These are phyloP conservation scores for Dalbergia oliveri DNA, from an alignment of 306 rosid species.

Conservation along the genomic window DNA sequence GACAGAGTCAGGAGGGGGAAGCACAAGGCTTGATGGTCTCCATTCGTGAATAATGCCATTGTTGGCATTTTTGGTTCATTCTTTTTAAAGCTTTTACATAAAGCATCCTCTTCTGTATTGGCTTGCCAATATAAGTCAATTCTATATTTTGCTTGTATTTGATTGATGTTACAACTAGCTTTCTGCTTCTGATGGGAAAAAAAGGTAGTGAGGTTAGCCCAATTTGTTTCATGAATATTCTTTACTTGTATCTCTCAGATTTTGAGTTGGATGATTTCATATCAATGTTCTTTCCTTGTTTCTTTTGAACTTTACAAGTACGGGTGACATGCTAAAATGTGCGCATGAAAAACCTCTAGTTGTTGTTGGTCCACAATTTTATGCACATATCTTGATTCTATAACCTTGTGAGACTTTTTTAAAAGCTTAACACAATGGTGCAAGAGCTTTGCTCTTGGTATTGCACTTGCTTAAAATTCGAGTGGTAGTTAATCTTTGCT, in stretches of 20 bases:
- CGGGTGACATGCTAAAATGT: background rate
- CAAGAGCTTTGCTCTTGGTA: constrained; percentile 6
- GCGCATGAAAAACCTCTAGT: background rate
- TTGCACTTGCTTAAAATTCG: background rate
- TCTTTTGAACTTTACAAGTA: constrained; percentile 24
- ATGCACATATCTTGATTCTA: background rate
- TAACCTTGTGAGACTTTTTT: background rate
- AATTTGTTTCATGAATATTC: constrained; percentile 40
- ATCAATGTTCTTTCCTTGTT: constrained; percentile 10
- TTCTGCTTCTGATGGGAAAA: constrained; percentile 34
- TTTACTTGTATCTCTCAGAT: constrained; percentile 47
- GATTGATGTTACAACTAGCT: constrained; percentile 18
- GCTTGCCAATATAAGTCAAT: constrained; percentile 42
- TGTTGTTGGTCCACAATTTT: background rate
- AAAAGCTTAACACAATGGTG: background rate
- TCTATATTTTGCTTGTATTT: constrained; percentile 34
- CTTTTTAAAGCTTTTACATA: constrained; percentile 42
- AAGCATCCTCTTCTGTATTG: constrained; percentile 41
- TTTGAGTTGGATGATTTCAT: constrained; percentile 30
- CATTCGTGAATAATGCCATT: constrained; percentile 37
- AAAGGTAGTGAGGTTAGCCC: constrained; percentile 26
- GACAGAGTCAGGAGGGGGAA: constrained; percentile 67
- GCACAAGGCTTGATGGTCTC: constrained; percentile 51
- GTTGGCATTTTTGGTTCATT: constrained; percentile 42
- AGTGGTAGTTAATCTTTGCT: background rate